Percentiles rank a stretch among this genome's conserved stretches.
These are phyloP conservation scores for Scenedesmus sp. DNA, from an alignment of 163 green algal species.

Conservation along the genomic window DNA sequence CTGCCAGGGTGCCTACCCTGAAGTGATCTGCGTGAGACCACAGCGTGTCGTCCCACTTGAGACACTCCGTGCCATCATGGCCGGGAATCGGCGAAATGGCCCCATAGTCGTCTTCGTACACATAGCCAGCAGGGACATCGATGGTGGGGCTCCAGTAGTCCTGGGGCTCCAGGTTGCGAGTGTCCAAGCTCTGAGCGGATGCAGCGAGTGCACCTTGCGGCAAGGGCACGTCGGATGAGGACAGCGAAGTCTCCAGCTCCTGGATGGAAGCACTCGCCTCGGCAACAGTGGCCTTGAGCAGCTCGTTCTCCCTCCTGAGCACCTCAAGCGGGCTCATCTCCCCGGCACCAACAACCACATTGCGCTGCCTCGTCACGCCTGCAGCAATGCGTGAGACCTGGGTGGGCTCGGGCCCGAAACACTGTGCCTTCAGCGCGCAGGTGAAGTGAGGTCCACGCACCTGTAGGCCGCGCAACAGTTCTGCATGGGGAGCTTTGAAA, in stretches of 20 bases:
- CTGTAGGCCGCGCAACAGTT: not conserved
- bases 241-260: slow-evolving; percentile 59
- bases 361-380: slow-evolving; percentile 3
- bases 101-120: slow-evolving; percentile 78
- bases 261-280: slow-evolving; percentile 34
- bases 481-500: not conserved
- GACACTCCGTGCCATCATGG: slow-evolving; percentile 93
- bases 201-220: not conserved
- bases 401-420: not conserved
- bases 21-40: slow-evolving; percentile 94
- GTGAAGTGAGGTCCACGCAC: not conserved
- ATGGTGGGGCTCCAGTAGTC: slow-evolving; percentile 81
- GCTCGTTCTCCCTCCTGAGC: slow-evolving; percentile 62
- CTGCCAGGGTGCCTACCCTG: slow-evolving; percentile 70
- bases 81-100: slow-evolving; percentile 77
- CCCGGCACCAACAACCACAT: not conserved
- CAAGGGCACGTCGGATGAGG: slow-evolving; percentile 17
- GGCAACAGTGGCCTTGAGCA: slow-evolving; percentile 51
- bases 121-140: slow-evolving; percentile 62
- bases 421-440: not conserved
- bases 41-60: slow-evolving; percentile 93
- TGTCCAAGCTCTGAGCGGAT: not conserved
- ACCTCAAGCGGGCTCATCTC: slow-evolving; percentile 54
- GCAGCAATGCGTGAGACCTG: not conserved
- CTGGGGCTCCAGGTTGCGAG: slow-evolving; percentile 53